Evolutionary conservation across 75 land plant genomes (phyloP).

Genomic region (Pinus tabuliformis): DNA sequence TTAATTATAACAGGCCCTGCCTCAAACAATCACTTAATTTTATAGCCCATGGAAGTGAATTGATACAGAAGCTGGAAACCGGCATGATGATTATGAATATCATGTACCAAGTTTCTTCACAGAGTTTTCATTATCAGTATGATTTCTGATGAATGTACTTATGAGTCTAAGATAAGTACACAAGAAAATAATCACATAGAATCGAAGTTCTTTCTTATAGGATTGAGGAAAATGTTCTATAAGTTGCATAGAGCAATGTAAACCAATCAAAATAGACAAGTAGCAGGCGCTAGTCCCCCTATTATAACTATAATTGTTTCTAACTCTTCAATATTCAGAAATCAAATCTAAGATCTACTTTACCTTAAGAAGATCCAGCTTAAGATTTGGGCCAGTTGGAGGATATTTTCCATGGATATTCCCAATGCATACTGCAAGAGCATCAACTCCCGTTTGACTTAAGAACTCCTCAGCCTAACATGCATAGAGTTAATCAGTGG

Average conservation of each 20-base stretch:
- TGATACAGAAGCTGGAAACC: not conserved
- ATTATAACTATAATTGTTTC: not conserved
- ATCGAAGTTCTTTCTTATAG: not conserved
- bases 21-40: not conserved
- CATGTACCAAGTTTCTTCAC: not conserved
- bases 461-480: constrained; percentile 84
- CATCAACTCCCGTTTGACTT: constrained; percentile 79
- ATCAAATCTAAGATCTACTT: not conserved
- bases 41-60: not conserved
- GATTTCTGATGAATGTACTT: not conserved
- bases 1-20: not conserved
- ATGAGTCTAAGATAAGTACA: not conserved
- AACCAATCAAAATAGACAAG: not conserved
- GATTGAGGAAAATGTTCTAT: not conserved
- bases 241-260: not conserved
- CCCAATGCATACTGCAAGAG: constrained; percentile 98
- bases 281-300: not conserved
- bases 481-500: constrained; percentile 6
- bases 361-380: constrained; percentile 91
- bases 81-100: not conserved
- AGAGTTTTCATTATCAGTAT: not conserved
- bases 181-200: not conserved
- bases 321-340: not conserved
- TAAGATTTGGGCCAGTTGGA: constrained; percentile 82
- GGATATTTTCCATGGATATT: constrained; percentile 99